These are phyloP conservation scores for Nigrograna mackinnonii DNA, from an alignment of 2,329 filamentous ascomycete species.

Conservation along the genomic window DNA sequence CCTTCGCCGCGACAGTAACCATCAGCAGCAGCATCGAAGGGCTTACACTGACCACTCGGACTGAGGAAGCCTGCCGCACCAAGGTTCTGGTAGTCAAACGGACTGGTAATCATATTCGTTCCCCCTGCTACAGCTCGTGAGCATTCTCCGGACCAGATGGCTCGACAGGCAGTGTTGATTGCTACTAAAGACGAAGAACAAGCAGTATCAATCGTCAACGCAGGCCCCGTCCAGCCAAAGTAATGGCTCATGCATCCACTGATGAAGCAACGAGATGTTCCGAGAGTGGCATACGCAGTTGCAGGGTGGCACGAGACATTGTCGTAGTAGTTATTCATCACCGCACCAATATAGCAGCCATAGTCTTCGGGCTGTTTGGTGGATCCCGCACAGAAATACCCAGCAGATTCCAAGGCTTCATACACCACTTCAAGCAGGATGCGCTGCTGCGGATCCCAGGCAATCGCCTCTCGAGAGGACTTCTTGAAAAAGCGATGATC, in stretches of 20 bases:
- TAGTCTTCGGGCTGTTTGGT: constrained; percentile 28
- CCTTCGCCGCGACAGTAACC: constrained; percentile 59
- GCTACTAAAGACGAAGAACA: constrained; percentile 31
- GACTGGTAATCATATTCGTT: constrained; percentile 32
- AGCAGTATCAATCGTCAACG: constrained; percentile 33
- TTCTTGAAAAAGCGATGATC: constrained; percentile 10
- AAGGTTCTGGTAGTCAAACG: constrained; percentile 35
- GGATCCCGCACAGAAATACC: constrained; percentile 48
- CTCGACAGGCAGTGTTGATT: constrained; percentile 28
- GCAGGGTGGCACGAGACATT: constrained; percentile 29
- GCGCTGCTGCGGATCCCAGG: constrained; percentile 13
- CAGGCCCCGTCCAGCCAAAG: constrained; percentile 30
- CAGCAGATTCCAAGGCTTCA: constrained; percentile 40
- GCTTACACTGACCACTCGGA: constrained; percentile 51
- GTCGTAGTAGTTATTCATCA: constrained; percentile 31
- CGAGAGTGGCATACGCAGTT: constrained; percentile 31
- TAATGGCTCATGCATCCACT: constrained; percentile 23
- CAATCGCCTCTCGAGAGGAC: constrained; percentile 6
- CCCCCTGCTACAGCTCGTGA: constrained; percentile 40
- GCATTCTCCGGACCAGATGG: constrained; percentile 28
- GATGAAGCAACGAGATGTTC: constrained; percentile 20
- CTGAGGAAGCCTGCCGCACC: constrained; percentile 46
- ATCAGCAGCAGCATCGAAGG: constrained; percentile 44
- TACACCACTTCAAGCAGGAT: constrained; percentile 16
- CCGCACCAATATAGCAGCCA: constrained; percentile 35